These are phyloP conservation scores for Globisporangium alternatum DNA, from an alignment of 352 stramenopile genomes.

Conservation along the genomic window DNA sequence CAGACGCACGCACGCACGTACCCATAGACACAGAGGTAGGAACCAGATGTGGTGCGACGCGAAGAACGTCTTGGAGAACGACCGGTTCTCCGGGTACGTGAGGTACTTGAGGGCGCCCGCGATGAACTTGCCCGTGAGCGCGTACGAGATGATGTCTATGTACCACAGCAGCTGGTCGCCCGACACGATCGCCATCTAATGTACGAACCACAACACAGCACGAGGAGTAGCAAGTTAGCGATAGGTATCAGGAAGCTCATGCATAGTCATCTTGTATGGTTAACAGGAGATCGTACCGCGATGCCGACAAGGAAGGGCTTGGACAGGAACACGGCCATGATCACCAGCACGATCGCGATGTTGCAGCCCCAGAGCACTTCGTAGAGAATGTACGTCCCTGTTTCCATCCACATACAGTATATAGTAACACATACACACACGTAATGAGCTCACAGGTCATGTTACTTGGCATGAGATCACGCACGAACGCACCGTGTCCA, in stretches of 20 bases:
- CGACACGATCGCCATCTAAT: slow-evolving; percentile 87
- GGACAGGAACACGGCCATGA: slow-evolving; percentile 61
- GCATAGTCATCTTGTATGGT: background rate
- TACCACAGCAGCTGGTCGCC: slow-evolving; percentile 94
- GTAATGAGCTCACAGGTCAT: background rate
- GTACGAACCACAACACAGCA: background rate
- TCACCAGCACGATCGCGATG: slow-evolving; percentile 62
- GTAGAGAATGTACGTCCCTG: slow-evolving; percentile 76
- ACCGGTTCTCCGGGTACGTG: slow-evolving; percentile 74
- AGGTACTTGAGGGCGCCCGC: slow-evolving; percentile 91
- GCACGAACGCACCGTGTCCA: slow-evolving; percentile 43
- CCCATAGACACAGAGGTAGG: slow-evolving; percentile 72
- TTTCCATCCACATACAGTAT: background rate
- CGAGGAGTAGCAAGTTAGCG: background rate
- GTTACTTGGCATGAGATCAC: background rate
- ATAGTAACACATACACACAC: background rate
- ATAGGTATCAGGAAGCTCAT: no score
- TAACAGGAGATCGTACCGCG: slow-evolving; percentile 33
- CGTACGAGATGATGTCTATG: slow-evolving; percentile 73
- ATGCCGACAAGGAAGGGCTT: slow-evolving; percentile 84
- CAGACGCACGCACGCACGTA: slow-evolving; percentile 23
- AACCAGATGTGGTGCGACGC: slow-evolving; percentile 85
- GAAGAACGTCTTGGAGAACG: slow-evolving; percentile 81
- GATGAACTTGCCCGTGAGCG: slow-evolving; percentile 80
- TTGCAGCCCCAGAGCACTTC: slow-evolving; percentile 85